Evolutionary conservation across 2,329 filamentous ascomycete species (phyloP), one percentile per base, ranked within the genome.

Genomic region (Ceratocystis destructans): DNA sequence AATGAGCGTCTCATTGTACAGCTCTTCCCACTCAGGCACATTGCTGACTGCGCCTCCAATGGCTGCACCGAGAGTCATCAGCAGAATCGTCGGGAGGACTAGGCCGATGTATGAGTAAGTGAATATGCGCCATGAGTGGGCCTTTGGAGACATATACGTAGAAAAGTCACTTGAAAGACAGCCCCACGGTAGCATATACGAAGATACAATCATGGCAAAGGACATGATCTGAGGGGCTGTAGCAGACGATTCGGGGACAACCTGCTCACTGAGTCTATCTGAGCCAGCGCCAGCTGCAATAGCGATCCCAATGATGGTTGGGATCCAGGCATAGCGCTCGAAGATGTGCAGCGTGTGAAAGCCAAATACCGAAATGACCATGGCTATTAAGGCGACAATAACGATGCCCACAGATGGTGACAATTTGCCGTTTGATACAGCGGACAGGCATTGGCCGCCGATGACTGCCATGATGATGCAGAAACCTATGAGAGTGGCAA

Each of bases 11-110:
- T 74, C 70, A 2, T 80, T 75, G 71, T 85, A 85, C 1, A 78
- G 82, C 2, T 74, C 76, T n/a, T 76, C 70, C 83, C 83, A 86
- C 2, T 74, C 73, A 0, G 81, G 77, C 1, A 81, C 76, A 69
- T 79, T 82, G 28, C 79, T 76, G 1, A 83, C 77, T 37, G 83
- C 83, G 5, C 83, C 83, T 20, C 80, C 83, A 55, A 87, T 84
- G n/a, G 84, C 84, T 8, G 84, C 82, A 5, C 85, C 85, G 0
- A 87, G 79, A 0, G 77, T 78, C 83, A 87, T 86, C 63, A 87
- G 77, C 0, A 82, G 76, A 46, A 84, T 76, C 0, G 82, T 82
- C 0, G 83, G 83, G 4, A 82, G 69, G 5, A 78, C 73, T 1
- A 85, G 77, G 8, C 85, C 84, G 12, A 77, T 70, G 71, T 83